Conservation (phyloP, 768 basidiomycete genomes). For the Tulasnella sp. region DNA sequence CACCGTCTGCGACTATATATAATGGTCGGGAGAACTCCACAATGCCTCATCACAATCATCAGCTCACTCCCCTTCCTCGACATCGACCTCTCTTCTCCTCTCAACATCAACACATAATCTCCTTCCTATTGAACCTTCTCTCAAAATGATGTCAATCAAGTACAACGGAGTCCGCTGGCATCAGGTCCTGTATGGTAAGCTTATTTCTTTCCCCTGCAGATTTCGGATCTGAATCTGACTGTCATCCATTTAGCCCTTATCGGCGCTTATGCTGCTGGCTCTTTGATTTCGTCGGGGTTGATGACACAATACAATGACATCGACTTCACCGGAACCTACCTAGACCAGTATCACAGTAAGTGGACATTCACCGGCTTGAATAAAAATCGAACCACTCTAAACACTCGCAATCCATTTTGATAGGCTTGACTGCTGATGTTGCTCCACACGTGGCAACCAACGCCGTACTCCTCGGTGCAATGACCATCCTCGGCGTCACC, state of each 20-base stretch:
- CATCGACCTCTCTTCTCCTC: background rate
- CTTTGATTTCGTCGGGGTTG: background rate
- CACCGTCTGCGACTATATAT: background rate
- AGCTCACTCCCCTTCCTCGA: background rate
- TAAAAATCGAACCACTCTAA: background rate
- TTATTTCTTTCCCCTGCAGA: too few relatives aligned
- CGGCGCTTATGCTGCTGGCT: background rate
- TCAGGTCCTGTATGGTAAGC: too few relatives aligned
- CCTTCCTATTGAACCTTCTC: background rate
- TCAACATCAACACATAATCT: background rate
- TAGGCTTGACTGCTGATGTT: background rate
- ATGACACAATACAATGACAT: slow-evolving; percentile 6
- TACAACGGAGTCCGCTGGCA: too few relatives aligned
- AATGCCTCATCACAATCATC: background rate
- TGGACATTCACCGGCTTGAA: background rate
- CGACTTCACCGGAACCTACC: background rate
- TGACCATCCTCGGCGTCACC: slow-evolving; percentile 14
- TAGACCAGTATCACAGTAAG: slow-evolving; percentile 7
- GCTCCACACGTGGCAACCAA: background rate
- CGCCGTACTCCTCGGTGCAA: slow-evolving; percentile 14
- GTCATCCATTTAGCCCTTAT: too few relatives aligned
- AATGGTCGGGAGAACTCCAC: background rate
- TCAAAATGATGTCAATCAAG: background rate
- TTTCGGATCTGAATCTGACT: too few relatives aligned
- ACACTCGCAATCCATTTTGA: background rate